A percentile compares a stretch with the other conserved stretches of the same genome.
Evolutionary conservation across 192 early-diverging fungal species (phyloP).

Genomic region (Coemansia sp.): DNA sequence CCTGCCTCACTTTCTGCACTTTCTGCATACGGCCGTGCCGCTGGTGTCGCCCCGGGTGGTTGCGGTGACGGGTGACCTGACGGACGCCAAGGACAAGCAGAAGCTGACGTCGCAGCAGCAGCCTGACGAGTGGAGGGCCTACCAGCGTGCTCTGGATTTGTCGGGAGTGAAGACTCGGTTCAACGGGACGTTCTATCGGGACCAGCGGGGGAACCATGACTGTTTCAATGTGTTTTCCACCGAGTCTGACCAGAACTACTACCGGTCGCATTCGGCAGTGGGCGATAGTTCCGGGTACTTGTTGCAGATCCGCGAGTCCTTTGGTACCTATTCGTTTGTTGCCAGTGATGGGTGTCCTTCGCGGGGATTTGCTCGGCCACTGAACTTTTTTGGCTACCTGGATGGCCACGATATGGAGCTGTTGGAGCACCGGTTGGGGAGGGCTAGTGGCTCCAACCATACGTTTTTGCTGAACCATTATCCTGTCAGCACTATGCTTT

Average conservation of each 20-base stretch:
- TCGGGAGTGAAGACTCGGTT: constrained; percentile 46
- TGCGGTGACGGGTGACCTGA: constrained; percentile 79
- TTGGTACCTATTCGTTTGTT: constrained; percentile 79
- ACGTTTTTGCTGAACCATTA: constrained; percentile 57
- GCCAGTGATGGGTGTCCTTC: constrained; percentile 75
- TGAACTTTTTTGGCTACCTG: constrained; percentile 89
- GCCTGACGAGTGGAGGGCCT: constrained; percentile 74
- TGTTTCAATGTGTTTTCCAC: constrained; percentile 75
- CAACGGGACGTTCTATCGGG: constrained; percentile 65
- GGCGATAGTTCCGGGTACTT: constrained; percentile 58
- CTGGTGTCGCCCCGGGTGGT: constrained; percentile 73
- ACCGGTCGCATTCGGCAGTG: constrained; percentile 50
- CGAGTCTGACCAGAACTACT: constrained; percentile 58
- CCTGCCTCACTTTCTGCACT: constrained; percentile 69
- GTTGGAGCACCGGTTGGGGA: constrained; percentile 52
- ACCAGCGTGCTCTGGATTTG: constrained; percentile 56
- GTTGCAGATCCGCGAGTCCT: constrained; percentile 55
- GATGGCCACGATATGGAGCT: constrained; percentile 67
- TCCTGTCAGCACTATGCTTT: constrained; percentile 72
- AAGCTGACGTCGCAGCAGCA: constrained; percentile 68
- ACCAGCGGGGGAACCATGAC: constrained; percentile 93
- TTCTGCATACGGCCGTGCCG: constrained; percentile 67
- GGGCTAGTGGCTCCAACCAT: constrained; percentile 55
- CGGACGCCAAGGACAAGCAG: constrained; percentile 74
- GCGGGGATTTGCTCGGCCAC: constrained; percentile 67